phyloP scores from a whole-genome alignment of 1,284 basidiomycete genomes.

The Austroboletus novae-zelandiae region DNA sequence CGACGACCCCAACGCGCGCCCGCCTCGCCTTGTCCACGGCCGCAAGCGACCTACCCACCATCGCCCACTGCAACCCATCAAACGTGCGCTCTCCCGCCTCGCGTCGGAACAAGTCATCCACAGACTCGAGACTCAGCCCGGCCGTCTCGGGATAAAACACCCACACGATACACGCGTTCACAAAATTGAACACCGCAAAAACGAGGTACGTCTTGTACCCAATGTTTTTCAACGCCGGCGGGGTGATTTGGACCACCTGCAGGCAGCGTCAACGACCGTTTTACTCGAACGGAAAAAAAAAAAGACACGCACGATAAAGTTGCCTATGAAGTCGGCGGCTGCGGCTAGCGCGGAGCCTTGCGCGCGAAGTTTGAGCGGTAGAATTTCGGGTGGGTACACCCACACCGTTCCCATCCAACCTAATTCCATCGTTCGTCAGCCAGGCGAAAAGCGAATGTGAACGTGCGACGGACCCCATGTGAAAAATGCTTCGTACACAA shows the following conservation, averaged over 20 bases:
- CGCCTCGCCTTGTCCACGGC: slow-evolving; percentile 1
- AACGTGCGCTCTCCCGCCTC: not conserved
- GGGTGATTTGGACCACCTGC: slow-evolving; percentile 16
- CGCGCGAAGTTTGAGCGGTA: slow-evolving; percentile 14
- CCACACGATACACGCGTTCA: slow-evolving; percentile 15
- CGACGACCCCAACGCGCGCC: not conserved
- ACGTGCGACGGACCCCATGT: slow-evolving; percentile 7
- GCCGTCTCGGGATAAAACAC: slow-evolving; percentile 15
- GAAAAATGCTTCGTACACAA: slow-evolving; percentile 14
- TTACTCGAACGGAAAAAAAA: not conserved
- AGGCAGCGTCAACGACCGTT: not conserved
- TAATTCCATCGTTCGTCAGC: not conserved
- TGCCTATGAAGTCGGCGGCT: slow-evolving; percentile 11
- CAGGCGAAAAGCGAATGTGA: not conserved
- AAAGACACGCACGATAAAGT: slow-evolving; percentile 10
- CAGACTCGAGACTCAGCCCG: slow-evolving; percentile 12
- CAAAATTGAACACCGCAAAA: slow-evolving; percentile 13
- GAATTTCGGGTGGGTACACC: slow-evolving; percentile 13
- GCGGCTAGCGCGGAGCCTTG: slow-evolving; percentile 13
- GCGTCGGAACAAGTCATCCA: slow-evolving; percentile 2
- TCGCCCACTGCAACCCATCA: slow-evolving; percentile 2
- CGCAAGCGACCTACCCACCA: not conserved
- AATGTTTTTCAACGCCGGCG: slow-evolving; percentile 13
- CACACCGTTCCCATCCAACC: slow-evolving; percentile 19
- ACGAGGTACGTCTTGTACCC: slow-evolving; percentile 17